These are phyloP conservation scores for Globisporangium spinosum DNA, from an alignment of 352 stramenopile species.

Conservation along the genomic window DNA sequence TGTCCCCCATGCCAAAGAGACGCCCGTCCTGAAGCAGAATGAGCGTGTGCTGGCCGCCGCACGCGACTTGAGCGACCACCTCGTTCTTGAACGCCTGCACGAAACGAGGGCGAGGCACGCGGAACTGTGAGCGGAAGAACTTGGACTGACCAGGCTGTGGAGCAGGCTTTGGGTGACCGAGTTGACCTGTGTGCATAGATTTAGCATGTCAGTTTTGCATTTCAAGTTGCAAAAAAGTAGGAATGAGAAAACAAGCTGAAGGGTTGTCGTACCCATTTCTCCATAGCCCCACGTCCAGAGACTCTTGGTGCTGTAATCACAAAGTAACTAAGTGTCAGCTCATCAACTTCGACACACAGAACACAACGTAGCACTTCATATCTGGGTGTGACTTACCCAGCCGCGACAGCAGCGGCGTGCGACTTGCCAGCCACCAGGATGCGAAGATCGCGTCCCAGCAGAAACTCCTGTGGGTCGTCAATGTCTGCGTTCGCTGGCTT, in stretches of 20 bases:
- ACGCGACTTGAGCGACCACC: constrained; percentile 51
- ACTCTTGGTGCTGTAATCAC: constrained; percentile 41
- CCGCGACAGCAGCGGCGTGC: constrained; percentile 49
- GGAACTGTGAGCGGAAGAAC: constrained; percentile 80
- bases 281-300: constrained; percentile 78
- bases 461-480: constrained; percentile 62
- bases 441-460: constrained; percentile 67
- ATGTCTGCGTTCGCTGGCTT: constrained; percentile 52
- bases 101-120: constrained; percentile 59
- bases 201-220: background rate
- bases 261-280: constrained; percentile 31
- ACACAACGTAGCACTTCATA: background rate
- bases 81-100: constrained; percentile 62
- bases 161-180: constrained; percentile 60
- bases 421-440: constrained; percentile 54
- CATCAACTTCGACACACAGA: constrained; percentile 4
- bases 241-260: background rate
- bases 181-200: constrained; percentile 33
- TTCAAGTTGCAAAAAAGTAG: background rate
- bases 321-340: background rate
- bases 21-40: constrained; percentile 55
- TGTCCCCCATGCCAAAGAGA: constrained; percentile 72
- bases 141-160: constrained; percentile 53
- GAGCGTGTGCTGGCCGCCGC: constrained; percentile 68
- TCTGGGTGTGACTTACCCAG: constrained; percentile 28